These are phyloP conservation scores for Solanum sitiens DNA, from an alignment of 257 asterid genomes.

Conservation along the genomic window DNA sequence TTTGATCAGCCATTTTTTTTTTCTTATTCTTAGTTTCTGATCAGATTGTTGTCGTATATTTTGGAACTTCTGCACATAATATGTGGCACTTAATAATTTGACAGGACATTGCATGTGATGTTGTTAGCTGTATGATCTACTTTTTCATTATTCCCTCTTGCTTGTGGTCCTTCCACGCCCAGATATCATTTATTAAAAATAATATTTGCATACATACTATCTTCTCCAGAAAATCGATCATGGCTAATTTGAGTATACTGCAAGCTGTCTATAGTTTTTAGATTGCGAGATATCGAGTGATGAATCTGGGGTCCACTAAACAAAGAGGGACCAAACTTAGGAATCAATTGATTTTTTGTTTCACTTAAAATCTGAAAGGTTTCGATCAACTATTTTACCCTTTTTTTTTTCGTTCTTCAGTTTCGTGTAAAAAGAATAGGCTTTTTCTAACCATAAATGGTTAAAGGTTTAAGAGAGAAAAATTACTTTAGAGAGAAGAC, in stretches of 20 bases:
- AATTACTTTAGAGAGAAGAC: too few species aligned
- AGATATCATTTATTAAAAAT: too few species aligned
- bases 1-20: not conserved
- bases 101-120: slow-evolving; percentile 24
- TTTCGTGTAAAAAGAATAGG: too few species aligned
- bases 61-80: not conserved
- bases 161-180: slow-evolving; percentile 14
- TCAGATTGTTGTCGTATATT: not conserved
- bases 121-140: slow-evolving; percentile 13
- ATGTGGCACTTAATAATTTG: not conserved
- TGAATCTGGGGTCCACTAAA: not conserved
- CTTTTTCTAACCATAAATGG: too few species aligned
- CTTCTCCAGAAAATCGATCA: too few species aligned
- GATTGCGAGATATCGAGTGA: not conserved
- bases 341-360: too few species aligned
- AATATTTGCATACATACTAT: too few species aligned
- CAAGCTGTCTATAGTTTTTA: not conserved
- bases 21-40: not conserved
- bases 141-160: not conserved
- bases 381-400: too few species aligned
- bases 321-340: not conserved
- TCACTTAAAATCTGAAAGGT: too few species aligned
- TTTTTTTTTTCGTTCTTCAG: too few species aligned
- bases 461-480: not conserved
- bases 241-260: too few species aligned